Evolutionary conservation across 2,329 filamentous ascomycete genomes (phyloP), one percentile per base, ranked within the genome.

Genomic region (Hypoxylon rubiginosum): DNA sequence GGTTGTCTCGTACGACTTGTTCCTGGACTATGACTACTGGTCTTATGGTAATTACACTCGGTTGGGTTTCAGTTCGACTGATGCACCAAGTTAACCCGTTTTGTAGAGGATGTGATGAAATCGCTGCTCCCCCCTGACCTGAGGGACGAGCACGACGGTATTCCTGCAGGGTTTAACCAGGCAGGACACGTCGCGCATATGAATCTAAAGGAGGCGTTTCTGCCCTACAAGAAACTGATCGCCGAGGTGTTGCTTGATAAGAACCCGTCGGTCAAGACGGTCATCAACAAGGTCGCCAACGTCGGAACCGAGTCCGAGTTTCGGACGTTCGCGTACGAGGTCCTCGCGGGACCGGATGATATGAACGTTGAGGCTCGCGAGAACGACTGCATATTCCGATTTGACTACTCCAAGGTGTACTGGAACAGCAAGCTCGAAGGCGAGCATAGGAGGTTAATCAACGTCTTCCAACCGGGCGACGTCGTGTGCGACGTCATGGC

Each of bases 401-500:
- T 99, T 79, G 92, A 99, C 82, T 99, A 97, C 79, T 88, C 92
- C 67, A 97, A 97, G 73, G 96, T 99, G 3, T 99, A 99, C 84
- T 99, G 95, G 95, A 99, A 99, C 81, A 94, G 90, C 74, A 90
- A 95, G 71, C 87, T 99, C 13, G 91, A 97, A 74, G 92, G 90
- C 0, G 96, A 99, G 80, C 96, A 99, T 80, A 89, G 91, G 69
- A 86, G 96, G 2, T 83, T 98, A 15, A 88, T 95, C 64, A 82
- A 86, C 56, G 81, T 90, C 58, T 97, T 98, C 82, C 82, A 88
- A 60, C 89, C 91, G 6, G 94, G 96, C 41, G 92, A 98, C 75
- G 94, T 94, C 3, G 92, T 98, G 1, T 96, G 91, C 81, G 96
- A 99, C 79, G 91, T 97, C 70, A 99, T 98, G 95, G 95, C 94